Base-by-base conservation (phyloP, 225 moss, liverwort and hornwort genomes). In the Ulota crispa region DNA sequence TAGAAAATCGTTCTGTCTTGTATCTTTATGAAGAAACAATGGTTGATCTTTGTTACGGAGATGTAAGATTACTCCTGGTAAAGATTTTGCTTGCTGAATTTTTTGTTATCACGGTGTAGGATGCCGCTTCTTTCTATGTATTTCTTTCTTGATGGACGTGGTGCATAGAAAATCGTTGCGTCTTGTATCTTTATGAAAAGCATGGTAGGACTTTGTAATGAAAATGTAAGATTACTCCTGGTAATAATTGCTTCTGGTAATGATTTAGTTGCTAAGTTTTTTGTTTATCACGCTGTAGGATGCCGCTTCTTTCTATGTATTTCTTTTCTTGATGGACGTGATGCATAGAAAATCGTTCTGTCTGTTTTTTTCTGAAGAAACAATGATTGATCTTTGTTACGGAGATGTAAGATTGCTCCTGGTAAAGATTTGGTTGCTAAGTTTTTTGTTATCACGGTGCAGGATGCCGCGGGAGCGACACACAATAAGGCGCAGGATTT, bases 381-480 rank as follows among this genome's bases (percentile, higher is more conserved):
- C 39, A 39, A 39, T 13, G 20, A 21, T 3, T 68, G 28, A 4
- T 78, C 56, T 70, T 59, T 23, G 41, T 59, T 3, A n/a, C 32
- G 23, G 20, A 52, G 50, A 52, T 37, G 26, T 13, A 23, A 21
- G 27, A 50, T 47, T 18, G 18, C 50, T 50, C 50, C 2, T 50
- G 18, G 50, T 50, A 16, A 50, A 50, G 16, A 23, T 50, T 14
- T 19, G 34, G 68, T 70, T 45, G 28, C 24, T 74, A 59, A 39
- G 37, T 59, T 24, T 59, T 47, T 31, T 45, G 45, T 80, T 24
- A 47, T 26, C 11, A 11, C 47, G 12, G 15, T 60, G 68, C 13
- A 86, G 86, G 83, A 86, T 80, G 62, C 72, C 26, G 72, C 80
- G 18, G 72, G 67, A 30, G 86, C 60, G 8, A 77, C 83, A 36